Percentiles rank a stretch among this genome's conserved stretches.
These are phyloP conservation scores for Sporothrix brunneoviolacea DNA, from an alignment of 2,329 filamentous ascomycete species.

Conservation along the genomic window DNA sequence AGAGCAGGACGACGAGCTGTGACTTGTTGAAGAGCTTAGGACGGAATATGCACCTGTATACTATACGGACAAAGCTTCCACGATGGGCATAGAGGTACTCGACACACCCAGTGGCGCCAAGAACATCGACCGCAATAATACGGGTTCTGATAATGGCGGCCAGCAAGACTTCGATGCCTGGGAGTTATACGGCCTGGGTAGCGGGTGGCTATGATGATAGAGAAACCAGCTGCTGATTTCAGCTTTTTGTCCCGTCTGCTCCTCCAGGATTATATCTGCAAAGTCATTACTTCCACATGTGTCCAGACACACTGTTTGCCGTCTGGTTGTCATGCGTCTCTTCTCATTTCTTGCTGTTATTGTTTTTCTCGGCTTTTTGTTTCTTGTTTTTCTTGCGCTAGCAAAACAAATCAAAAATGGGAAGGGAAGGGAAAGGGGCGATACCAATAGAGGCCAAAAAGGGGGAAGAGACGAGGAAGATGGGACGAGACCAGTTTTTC, in stretches of 20 bases:
- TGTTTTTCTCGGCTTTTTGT: neutral
- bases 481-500: neutral
- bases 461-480: neutral
- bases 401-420: neutral
- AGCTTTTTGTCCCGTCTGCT: too few species aligned
- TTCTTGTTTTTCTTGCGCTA: too few species aligned
- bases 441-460: conserved; percentile 7
- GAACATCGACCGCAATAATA: neutral
- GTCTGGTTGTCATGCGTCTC: neutral
- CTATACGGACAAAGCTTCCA: conserved; percentile 8
- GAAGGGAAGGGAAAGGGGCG: neutral
- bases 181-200: conserved; percentile 17
- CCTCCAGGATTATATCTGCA: too few species aligned
- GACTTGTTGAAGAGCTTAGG: conserved; percentile 67
- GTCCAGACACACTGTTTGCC: neutral
- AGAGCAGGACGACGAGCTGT: conserved; percentile 80
- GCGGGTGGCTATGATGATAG: too few species aligned
- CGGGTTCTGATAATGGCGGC: neutral
- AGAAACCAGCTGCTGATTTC: too few species aligned
- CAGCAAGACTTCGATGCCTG: conserved; percentile 15
- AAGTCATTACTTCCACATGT: neutral
- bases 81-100: neutral
- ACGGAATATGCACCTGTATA: conserved; percentile 48
- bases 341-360: neutral
- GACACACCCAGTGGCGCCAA: neutral